These are phyloP conservation scores for Pseudogymnoascus sp. DNA, from an alignment of 2,329 filamentous ascomycete genomes.

Conservation along the genomic window DNA sequence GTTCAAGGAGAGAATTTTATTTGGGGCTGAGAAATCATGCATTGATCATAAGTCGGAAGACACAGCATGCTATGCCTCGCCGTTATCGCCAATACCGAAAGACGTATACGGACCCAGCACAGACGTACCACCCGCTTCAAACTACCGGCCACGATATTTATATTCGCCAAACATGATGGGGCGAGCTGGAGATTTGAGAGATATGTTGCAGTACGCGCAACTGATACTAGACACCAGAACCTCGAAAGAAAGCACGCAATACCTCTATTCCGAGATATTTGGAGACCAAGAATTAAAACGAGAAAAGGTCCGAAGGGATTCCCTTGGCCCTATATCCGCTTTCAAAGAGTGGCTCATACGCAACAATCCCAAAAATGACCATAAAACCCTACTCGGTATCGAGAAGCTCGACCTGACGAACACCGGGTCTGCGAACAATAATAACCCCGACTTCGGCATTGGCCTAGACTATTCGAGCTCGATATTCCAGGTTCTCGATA, in stretches of 20 bases:
- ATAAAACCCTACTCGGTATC: slow-evolving; percentile 21
- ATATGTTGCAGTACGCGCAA: slow-evolving; percentile 36
- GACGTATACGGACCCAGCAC: slow-evolving; percentile 43
- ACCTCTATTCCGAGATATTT: slow-evolving; percentile 43
- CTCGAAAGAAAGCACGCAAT: slow-evolving; percentile 17
- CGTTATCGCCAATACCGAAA: slow-evolving; percentile 43
- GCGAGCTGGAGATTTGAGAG: slow-evolving; percentile 41
- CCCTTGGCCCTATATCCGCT: slow-evolving; percentile 26
- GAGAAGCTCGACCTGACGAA: slow-evolving; percentile 21
- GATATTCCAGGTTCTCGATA: slow-evolving; percentile 22
- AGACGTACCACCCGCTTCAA: slow-evolving; percentile 30
- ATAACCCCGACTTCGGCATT: slow-evolving; percentile 20
- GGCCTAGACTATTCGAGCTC: slow-evolving; percentile 21
- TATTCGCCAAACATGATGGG: slow-evolving; percentile 46
- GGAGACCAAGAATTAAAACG: slow-evolving; percentile 47
- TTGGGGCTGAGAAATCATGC: slow-evolving; percentile 50
- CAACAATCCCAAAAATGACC: not conserved
- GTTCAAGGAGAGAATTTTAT: slow-evolving; percentile 49
- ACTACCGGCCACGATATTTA: slow-evolving; percentile 43
- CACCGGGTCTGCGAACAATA: not conserved
- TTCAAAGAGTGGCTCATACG: slow-evolving; percentile 34
- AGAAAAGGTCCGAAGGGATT: slow-evolving; percentile 35
- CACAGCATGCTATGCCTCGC: slow-evolving; percentile 47
- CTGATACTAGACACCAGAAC: slow-evolving; percentile 15
- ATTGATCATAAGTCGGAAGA: slow-evolving; percentile 37